Conservation (phyloP, 148 eudicot species). For the Rhododendron henanense region DNA sequence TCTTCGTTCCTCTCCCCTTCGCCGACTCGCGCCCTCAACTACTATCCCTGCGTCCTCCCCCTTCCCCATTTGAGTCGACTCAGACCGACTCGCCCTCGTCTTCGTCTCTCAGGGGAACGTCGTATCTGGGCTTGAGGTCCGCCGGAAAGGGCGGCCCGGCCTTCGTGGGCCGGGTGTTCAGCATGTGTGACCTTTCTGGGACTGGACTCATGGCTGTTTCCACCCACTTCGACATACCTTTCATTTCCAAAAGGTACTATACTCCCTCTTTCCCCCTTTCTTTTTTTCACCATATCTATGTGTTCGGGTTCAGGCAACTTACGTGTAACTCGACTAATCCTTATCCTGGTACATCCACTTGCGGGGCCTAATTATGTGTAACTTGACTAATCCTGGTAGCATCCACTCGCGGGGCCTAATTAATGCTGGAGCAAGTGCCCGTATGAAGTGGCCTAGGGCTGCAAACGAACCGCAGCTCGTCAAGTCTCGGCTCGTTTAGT, state of each 20-base stretch:
- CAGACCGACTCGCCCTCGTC: constrained; percentile 27
- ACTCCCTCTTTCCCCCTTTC: background rate
- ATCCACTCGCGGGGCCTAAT: background rate
- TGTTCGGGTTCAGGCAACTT: background rate
- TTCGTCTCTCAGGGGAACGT: constrained; percentile 17
- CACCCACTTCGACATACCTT: constrained; percentile 74
- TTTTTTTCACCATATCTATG: background rate
- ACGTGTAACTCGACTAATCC: no score
- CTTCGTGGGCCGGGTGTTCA: constrained; percentile 87
- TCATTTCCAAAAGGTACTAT: constrained; percentile 60
- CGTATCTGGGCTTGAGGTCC: constrained; percentile 35
- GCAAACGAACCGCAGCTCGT: background rate
- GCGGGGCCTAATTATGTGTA: no score
- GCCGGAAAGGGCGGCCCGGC: constrained; percentile 66
- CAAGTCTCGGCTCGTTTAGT: background rate
- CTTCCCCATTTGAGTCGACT: constrained; percentile 27
- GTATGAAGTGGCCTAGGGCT: background rate
- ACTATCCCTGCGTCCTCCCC: background rate
- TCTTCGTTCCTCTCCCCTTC: constrained; percentile 40
- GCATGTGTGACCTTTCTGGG: constrained; percentile 91
- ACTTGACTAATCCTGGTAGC: no score
- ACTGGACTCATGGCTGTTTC: constrained; percentile 94
- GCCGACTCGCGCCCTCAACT: constrained; percentile 17
- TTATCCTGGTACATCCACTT: background rate
- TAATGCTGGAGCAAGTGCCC: background rate